Evolutionary conservation across 1,284 basidiomycete genomes (phyloP).

Genomic region (Exobasidium rhododendri): DNA sequence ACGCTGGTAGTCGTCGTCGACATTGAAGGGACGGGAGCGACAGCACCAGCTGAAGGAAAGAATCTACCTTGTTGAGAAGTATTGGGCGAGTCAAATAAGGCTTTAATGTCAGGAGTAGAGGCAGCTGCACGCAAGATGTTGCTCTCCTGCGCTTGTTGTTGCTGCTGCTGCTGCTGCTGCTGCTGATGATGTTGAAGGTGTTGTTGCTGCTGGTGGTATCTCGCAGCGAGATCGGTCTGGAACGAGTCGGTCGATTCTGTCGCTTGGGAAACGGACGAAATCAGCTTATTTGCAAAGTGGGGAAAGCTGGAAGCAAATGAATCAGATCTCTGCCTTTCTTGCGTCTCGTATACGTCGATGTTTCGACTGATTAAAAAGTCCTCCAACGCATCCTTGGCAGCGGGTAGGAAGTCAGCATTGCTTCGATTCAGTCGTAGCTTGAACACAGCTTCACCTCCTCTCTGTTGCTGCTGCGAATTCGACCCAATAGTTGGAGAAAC

Average conservation of each 20-base stretch:
- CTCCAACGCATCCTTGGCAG: constrained; percentile 86
- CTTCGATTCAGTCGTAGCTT: constrained; percentile 91
- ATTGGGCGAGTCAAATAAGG: constrained; percentile 67
- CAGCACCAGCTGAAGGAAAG: too few species aligned
- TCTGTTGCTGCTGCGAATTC: constrained; percentile 39
- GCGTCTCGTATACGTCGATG: constrained; percentile 57
- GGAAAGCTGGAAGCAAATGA: constrained; percentile 92
- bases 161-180: constrained; percentile 1
- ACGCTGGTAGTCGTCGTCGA: constrained; percentile 23
- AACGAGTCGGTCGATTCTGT: constrained; percentile 41
- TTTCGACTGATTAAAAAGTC: constrained; percentile 83
- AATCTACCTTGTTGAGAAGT: constrained; percentile 49
- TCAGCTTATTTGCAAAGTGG: constrained; percentile 90
- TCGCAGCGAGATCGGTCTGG: constrained; percentile 23
- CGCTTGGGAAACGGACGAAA: constrained; percentile 27
- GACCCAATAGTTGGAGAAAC: constrained; percentile 36
- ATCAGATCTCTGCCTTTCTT: constrained; percentile 64
- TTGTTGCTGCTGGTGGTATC: constrained; percentile 21
- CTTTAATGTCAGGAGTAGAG: constrained; percentile 90
- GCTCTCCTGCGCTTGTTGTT: constrained; percentile 7
- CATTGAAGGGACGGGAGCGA: constrained; percentile 8
- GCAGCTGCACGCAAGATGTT: constrained; percentile 71
- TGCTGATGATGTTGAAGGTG: too few species aligned
- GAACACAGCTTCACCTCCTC: constrained; percentile 71
- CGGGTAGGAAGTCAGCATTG: constrained; percentile 69